Conservation (phyloP, 2,329 filamentous ascomycete species). For the Fusarium fracticaudum region DNA sequence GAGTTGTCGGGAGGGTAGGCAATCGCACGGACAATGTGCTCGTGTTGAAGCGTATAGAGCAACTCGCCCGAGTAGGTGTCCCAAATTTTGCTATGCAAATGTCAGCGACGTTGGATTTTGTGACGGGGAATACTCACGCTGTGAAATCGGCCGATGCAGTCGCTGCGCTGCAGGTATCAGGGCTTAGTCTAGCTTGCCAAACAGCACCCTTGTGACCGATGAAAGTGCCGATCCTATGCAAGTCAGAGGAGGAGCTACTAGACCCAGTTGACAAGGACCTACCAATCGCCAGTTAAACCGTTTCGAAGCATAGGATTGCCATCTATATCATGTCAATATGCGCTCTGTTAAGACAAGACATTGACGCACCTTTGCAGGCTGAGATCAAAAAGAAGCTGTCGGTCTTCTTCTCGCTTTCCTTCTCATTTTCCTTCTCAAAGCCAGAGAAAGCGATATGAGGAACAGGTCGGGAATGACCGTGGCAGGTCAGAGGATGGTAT, state of each 20-base stretch:
- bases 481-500: constrained; percentile 91
- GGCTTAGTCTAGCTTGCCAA: constrained; percentile 92
- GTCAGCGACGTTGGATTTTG: constrained; percentile 34
- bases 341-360: constrained; percentile 12
- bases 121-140: constrained; percentile 66
- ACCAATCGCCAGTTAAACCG: constrained; percentile 95
- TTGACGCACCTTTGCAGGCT: constrained; percentile 79
- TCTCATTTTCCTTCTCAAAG: constrained; percentile 81
- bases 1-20: constrained; percentile 86
- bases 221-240: constrained; percentile 90
- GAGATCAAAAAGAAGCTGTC: constrained; percentile 93
- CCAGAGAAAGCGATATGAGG: constrained; percentile 92
- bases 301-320: constrained; percentile 98
- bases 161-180: constrained; percentile 86
- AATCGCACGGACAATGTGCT: constrained; percentile 93
- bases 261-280: constrained; percentile 41
- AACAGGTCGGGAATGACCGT: constrained; percentile 92
- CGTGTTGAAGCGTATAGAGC: constrained; percentile 85
- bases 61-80: constrained; percentile 94
- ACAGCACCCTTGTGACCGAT: constrained; percentile 98
- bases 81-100: constrained; percentile 84
- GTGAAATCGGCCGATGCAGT: constrained; percentile 97
- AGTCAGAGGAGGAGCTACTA: constrained; percentile 20
- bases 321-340: constrained; percentile 64
- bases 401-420: constrained; percentile 66